Evolutionary conservation across 129 eudicot species (phyloP).

Genomic region (Cynara cardunculus): DNA sequence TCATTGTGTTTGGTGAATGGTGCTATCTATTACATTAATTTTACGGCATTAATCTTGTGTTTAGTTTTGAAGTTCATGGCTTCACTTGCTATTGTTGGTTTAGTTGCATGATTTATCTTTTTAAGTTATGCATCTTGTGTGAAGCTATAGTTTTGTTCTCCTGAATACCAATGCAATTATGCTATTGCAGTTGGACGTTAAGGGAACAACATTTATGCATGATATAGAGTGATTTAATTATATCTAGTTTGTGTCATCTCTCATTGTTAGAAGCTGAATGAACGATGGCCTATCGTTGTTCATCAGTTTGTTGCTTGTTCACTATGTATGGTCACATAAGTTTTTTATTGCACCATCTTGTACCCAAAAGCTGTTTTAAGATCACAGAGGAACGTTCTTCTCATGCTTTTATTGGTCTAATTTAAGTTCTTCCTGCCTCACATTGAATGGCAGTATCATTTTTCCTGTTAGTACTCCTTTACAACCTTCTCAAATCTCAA

Average conservation of each 20-base stretch:
- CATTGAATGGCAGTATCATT: too few species aligned
- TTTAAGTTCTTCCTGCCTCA: too few species aligned
- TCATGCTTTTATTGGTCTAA: too few species aligned
- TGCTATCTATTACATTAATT: background rate
- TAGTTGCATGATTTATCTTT: conserved; percentile 4
- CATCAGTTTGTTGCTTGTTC: background rate
- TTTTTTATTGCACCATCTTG: too few species aligned
- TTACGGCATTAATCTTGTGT: background rate
- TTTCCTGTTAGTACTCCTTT: too few species aligned
- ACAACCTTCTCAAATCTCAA: too few species aligned
- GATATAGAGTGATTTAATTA: too few species aligned
- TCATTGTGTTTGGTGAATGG: background rate
- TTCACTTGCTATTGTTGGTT: conserved; percentile 1
- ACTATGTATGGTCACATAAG: background rate
- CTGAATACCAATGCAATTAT: conserved; percentile 3
- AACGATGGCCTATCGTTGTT: background rate
- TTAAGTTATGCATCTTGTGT: conserved; percentile 3
- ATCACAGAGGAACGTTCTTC: too few species aligned
- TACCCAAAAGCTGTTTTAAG: too few species aligned
- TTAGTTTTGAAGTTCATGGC: background rate
- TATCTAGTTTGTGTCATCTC: background rate
- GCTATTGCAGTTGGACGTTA: conserved; percentile 12
- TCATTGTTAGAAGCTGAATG: background rate
- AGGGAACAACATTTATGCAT: conserved; percentile 13
- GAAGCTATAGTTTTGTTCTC: conserved; percentile 6